Evolutionary conservation across 805 yeast species (phyloP).

Genomic region (Geotrichum ghanense): DNA sequence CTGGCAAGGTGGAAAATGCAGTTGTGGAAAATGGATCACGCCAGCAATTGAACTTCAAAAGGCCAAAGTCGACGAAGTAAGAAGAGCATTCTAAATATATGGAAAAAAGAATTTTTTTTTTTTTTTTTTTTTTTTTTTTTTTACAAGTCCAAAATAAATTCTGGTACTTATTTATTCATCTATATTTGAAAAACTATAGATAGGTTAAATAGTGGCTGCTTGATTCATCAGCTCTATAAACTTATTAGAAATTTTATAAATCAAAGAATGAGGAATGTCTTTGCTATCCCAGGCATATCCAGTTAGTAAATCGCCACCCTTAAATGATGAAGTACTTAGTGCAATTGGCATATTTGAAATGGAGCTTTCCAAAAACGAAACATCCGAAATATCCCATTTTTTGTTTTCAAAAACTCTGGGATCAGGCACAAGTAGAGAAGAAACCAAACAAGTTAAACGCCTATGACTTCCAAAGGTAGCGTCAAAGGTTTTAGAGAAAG

Average conservation of each 20-base stretch:
- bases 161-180: neutral
- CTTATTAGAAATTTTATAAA: neutral
- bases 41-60: conserved; percentile 80
- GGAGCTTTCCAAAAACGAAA: neutral
- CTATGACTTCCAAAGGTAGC: neutral
- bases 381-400: neutral
- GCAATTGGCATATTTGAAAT: neutral
- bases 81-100: conserved; percentile 1
- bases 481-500: neutral
- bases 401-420: neutral
- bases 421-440: neutral
- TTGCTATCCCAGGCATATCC: neutral
- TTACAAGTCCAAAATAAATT: neutral
- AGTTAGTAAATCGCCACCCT: neutral
- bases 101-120: no score
- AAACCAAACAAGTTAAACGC: neutral
- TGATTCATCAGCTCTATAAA: neutral
- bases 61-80: conserved; percentile 66
- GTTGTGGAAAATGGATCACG: conserved; percentile 92
- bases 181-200: no score
- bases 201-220: neutral
- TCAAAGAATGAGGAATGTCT: neutral
- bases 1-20: conserved; percentile 91
- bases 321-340: neutral
- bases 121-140: no score